Conservation (phyloP, 441 rosid genomes). For the Erysimum cheiri region DNA sequence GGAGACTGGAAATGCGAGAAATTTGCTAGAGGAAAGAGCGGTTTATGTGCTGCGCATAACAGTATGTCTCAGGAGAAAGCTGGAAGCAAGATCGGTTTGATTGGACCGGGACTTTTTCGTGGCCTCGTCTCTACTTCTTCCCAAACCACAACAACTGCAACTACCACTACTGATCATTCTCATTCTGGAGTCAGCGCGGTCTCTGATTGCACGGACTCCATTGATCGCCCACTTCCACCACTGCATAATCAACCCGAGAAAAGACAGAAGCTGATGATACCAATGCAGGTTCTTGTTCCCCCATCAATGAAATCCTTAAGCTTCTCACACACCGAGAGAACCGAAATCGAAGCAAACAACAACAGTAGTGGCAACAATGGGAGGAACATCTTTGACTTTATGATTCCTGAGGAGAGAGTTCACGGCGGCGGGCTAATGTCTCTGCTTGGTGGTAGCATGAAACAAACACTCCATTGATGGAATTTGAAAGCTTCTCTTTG, state of each 20-base stretch:
- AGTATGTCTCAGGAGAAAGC: conserved; percentile 64
- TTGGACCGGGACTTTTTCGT: conserved; percentile 80
- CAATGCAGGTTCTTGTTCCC: conserved; percentile 89
- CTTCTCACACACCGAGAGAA: conserved; percentile 41
- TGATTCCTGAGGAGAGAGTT: conserved; percentile 93
- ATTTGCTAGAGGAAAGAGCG: conserved; percentile 91
- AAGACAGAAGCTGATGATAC: conserved; percentile 75
- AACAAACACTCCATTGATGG: conserved; percentile 62
- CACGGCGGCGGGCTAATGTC: conserved; percentile 98
- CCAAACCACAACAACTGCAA: conserved; percentile 33
- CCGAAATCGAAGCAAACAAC: conserved; percentile 54
- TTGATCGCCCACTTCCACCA: conserved; percentile 44
- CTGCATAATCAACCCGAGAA: conserved; percentile 35
- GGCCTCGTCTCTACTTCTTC: conserved; percentile 77
- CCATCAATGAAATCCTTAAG: conserved; percentile 76
- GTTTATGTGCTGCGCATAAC: conserved; percentile 90
- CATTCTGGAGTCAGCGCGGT: conserved; percentile 65
- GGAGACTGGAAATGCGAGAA: conserved; percentile 83
- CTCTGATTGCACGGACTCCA: conserved; percentile 69
- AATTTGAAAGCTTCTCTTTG: conserved; percentile 44
- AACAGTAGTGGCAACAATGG: conserved; percentile 36
- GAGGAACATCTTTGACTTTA: conserved; percentile 52
- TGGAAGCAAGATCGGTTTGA: conserved; percentile 59
- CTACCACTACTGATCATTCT: conserved; percentile 57
- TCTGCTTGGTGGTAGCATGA: conserved; percentile 72